Percentiles rank a stretch among this genome's conserved stretches.
These are phyloP conservation scores for Hyaloscypha bicolor DNA, from an alignment of 495 filamentous ascomycete species.

Conservation along the genomic window DNA sequence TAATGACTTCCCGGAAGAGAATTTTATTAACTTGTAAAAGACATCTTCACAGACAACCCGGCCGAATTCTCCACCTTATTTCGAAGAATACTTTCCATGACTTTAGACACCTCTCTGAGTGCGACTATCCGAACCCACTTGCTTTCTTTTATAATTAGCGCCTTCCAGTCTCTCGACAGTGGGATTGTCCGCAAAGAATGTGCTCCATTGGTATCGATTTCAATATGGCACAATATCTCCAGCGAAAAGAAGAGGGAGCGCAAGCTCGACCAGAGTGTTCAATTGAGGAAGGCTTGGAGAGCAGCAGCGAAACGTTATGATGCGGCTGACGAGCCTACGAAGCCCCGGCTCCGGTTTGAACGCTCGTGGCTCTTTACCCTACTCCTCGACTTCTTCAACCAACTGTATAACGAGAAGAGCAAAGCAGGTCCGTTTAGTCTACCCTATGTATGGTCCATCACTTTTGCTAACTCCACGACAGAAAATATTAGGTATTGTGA, in stretches of 20 bases:
- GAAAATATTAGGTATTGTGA: constrained; percentile 86
- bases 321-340: constrained; percentile 75
- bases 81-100: constrained; percentile 87
- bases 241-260: constrained; percentile 56
- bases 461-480: constrained; percentile 20
- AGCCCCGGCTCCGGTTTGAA: constrained; percentile 85
- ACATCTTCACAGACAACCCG: constrained; percentile 73
- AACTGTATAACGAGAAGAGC: constrained; percentile 61
- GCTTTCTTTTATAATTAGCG: constrained; percentile 82
- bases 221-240: constrained; percentile 91
- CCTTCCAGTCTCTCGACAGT: constrained; percentile 94
- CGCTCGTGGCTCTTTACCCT: constrained; percentile 91
- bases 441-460: background rate
- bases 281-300: constrained; percentile 87
- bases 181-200: constrained; percentile 91
- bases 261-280: constrained; percentile 66
- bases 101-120: constrained; percentile 74
- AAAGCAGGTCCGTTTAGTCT: constrained; percentile 35
- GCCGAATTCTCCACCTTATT: constrained; percentile 89
- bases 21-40: constrained; percentile 40
- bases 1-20: background rate
- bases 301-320: constrained; percentile 86
- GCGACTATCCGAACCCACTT: constrained; percentile 74
- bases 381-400: constrained; percentile 77
- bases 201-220: constrained; percentile 90